phyloP scores from a whole-genome alignment of 164 flowering plant genomes.

The Annona squamosa region DNA sequence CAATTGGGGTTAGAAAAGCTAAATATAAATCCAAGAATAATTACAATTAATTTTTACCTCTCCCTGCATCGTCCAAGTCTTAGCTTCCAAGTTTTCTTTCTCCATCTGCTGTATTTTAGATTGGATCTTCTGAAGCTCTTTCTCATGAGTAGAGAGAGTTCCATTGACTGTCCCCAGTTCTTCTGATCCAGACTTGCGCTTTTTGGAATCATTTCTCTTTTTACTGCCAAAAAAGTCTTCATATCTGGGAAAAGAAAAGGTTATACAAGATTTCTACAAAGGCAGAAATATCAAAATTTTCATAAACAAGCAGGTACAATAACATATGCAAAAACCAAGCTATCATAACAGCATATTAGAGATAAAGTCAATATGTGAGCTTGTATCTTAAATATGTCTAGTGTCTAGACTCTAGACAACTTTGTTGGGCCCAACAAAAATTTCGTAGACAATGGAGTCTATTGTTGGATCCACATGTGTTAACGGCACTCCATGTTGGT shows the following conservation, averaged over 20 bases:
- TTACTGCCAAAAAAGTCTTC: conserved; percentile 65
- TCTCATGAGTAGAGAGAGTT: conserved; percentile 78
- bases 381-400: no score
- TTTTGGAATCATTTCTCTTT: conserved; percentile 36
- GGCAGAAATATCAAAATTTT: no score
- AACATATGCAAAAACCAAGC: neutral
- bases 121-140: conserved; percentile 38
- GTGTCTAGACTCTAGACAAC: no score
- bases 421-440: no score
- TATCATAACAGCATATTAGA: neutral
- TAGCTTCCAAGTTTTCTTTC: conserved; percentile 66
- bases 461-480: no score
- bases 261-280: no score
- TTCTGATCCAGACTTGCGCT: conserved; percentile 26
- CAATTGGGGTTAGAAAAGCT: neutral
- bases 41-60: conserved; percentile 48
- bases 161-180: conserved; percentile 14
- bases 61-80: conserved; percentile 88
- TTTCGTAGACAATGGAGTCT: no score
- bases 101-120: conserved; percentile 72
- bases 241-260: conserved; percentile 36
- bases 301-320: neutral
- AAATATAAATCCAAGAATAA: neutral
- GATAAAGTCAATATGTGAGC: no score
- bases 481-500: no score